Conservation (phyloP, 2,329 filamentous ascomycete genomes). For the Monilinia laxa region DNA sequence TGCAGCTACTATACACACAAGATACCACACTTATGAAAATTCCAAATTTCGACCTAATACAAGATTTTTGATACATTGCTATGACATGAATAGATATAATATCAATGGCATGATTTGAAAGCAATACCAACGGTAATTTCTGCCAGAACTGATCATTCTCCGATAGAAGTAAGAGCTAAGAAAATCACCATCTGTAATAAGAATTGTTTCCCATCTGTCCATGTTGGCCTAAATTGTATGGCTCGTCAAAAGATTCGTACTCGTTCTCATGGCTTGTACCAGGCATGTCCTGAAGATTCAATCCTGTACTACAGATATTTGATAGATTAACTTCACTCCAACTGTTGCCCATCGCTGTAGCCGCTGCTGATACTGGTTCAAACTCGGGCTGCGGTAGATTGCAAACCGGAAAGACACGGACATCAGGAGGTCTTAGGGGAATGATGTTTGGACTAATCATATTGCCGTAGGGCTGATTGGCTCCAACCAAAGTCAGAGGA, state of each 20-base stretch:
- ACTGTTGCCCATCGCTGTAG: not conserved
- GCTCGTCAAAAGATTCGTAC: not conserved
- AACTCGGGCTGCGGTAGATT: not conserved
- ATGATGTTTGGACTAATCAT: not conserved
- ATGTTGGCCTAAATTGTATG: not conserved
- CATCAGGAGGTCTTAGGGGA: constrained; percentile 2
- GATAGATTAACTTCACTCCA: constrained; percentile 1
- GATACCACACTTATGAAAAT: not conserved
- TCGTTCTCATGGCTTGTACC: not conserved
- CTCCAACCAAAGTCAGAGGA: not conserved
- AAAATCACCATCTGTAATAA: constrained; percentile 4
- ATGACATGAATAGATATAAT: not conserved
- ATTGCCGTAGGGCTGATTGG: not conserved
- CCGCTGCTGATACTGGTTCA: not conserved
- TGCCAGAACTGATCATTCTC: not conserved
- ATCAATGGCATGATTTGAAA: not conserved
- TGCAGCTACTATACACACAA: not conserved
- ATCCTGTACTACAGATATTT: not conserved
- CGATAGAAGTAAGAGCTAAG: not conserved
- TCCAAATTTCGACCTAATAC: not conserved
- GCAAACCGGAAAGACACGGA: not conserved
- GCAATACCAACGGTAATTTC: not conserved
- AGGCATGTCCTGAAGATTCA: not conserved
- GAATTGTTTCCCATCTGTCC: not conserved
- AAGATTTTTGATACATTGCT: not conserved